phyloP scores from a whole-genome alignment of 2,329 filamentous ascomycete genomes.

The Cryoendolithus antarcticus region DNA sequence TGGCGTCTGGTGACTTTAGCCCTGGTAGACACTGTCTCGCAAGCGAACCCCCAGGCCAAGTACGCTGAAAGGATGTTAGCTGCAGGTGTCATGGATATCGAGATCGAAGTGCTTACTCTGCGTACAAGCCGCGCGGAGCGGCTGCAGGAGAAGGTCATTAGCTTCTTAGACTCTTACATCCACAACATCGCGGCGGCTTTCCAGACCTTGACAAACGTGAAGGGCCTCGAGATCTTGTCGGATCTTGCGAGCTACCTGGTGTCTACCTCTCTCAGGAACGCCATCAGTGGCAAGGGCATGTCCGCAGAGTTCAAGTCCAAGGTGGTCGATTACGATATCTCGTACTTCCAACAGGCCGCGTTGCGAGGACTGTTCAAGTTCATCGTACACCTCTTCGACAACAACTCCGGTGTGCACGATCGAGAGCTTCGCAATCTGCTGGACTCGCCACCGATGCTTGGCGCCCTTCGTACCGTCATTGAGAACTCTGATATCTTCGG shows the following conservation, averaged over 20 bases:
- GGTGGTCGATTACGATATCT: slow-evolving; percentile 83
- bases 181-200: slow-evolving; percentile 73
- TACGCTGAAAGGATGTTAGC: slow-evolving; percentile 75
- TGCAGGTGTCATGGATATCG: slow-evolving; percentile 76
- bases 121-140: slow-evolving; percentile 72
- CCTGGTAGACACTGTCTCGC: slow-evolving; percentile 65
- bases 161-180: slow-evolving; percentile 78
- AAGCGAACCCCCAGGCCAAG: slow-evolving; percentile 39
- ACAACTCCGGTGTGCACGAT: slow-evolving; percentile 75
- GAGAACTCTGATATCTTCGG: slow-evolving; percentile 70
- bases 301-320: slow-evolving; percentile 60
- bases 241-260: slow-evolving; percentile 74
- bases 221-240: slow-evolving; percentile 83
- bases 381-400: slow-evolving; percentile 83
- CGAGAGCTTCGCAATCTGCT: slow-evolving; percentile 84
- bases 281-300: slow-evolving; percentile 60
- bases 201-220: slow-evolving; percentile 65
- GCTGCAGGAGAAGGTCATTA: slow-evolving; percentile 70
- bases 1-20: slow-evolving; percentile 87
- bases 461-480: slow-evolving; percentile 67
- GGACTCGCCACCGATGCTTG: slow-evolving; percentile 76
- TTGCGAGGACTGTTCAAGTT: slow-evolving; percentile 92
- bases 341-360: slow-evolving; percentile 85
- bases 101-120: slow-evolving; percentile 77
- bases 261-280: slow-evolving; percentile 52